Evolutionary conservation across 2,329 filamentous ascomycete species (phyloP).

Genomic region (Paraphaeosphaeria minitans): DNA sequence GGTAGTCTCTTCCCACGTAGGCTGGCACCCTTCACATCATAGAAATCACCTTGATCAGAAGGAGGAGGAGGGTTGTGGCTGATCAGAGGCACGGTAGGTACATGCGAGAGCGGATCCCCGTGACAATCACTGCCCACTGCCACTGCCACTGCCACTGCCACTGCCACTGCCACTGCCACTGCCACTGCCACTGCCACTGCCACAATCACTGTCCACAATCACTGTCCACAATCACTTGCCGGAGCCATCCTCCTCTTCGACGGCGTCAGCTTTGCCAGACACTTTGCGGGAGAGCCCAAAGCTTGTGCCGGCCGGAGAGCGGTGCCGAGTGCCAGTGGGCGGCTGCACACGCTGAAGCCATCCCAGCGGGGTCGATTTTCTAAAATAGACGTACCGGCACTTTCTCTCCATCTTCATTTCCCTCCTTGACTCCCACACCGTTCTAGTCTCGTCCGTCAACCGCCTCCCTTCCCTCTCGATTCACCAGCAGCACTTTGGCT

Average conservation of each 20-base stretch:
- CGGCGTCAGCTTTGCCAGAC: conserved; percentile 8
- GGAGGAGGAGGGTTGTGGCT: neutral
- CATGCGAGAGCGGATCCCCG: conserved; percentile 28
- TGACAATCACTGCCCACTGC: conserved; percentile 33
- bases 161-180: too few species aligned
- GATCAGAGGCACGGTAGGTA: conserved; percentile 16
- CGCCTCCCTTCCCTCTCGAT: neutral
- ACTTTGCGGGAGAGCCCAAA: conserved; percentile 28
- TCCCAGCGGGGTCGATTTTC: conserved; percentile 23
- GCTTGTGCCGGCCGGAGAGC: conserved; percentile 28
- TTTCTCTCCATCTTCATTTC: neutral
- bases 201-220: too few species aligned
- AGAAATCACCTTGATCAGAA: neutral
- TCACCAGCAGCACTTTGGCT: conserved; percentile 10
- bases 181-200: too few species aligned
- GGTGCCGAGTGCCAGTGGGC: conserved; percentile 25
- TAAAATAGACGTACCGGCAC: conserved; percentile 20
- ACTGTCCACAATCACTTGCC: conserved; percentile 24
- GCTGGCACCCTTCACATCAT: neutral
- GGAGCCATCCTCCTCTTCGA: conserved; percentile 22
- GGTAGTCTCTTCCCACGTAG: conserved; percentile 16
- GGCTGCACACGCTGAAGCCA: conserved; percentile 26
- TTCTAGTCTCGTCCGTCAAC: neutral
- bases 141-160: too few species aligned
- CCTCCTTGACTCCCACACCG: conserved; percentile 5